phyloP scores from a whole-genome alignment of 163 green algal genomes.

The Prototheca cutis region DNA sequence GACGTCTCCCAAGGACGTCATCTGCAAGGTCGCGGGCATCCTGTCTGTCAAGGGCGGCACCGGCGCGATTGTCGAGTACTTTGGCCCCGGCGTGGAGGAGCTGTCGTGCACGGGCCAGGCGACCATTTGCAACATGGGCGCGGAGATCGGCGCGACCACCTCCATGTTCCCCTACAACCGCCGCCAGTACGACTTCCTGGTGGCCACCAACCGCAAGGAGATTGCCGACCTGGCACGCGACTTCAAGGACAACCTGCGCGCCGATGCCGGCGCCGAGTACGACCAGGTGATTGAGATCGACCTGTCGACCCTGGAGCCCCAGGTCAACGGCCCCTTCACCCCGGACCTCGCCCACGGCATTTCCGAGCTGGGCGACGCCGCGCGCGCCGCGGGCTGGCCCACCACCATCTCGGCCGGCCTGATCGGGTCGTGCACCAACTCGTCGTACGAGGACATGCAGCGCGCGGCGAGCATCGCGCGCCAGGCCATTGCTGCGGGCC shows the following conservation, averaged over 20 bases:
- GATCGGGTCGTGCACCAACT: slow-evolving; percentile 93
- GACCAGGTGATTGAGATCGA: slow-evolving; percentile 93
- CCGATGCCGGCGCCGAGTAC: slow-evolving; percentile 72
- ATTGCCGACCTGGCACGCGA: slow-evolving; percentile 54
- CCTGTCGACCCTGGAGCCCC: slow-evolving; percentile 79
- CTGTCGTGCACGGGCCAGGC: slow-evolving; percentile 92
- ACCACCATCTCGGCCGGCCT: slow-evolving; percentile 70
- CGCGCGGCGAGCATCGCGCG: slow-evolving; percentile 66
- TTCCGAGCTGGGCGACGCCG: slow-evolving; percentile 60
- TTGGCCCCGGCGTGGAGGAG: slow-evolving; percentile 76
- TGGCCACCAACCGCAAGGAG: slow-evolving; percentile 59
- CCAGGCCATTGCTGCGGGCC: slow-evolving; percentile 68
- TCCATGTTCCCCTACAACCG: slow-evolving; percentile 93
- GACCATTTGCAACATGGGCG: slow-evolving; percentile 98
- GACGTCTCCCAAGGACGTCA: slow-evolving; percentile 91
- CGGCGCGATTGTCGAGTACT: slow-evolving; percentile 96
- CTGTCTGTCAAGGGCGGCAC: slow-evolving; percentile 93
- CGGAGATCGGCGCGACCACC: slow-evolving; percentile 93
- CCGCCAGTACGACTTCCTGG: slow-evolving; percentile 75
- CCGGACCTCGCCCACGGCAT: slow-evolving; percentile 81
- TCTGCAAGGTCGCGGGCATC: slow-evolving; percentile 93
- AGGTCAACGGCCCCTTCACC: slow-evolving; percentile 93
- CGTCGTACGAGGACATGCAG: slow-evolving; percentile 88
- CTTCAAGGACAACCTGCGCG: slow-evolving; percentile 59
- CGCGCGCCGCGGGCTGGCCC: slow-evolving; percentile 59